Evolutionary conservation across 495 filamentous ascomycete species (phyloP).

Genomic region (Penicillium argentinense): DNA sequence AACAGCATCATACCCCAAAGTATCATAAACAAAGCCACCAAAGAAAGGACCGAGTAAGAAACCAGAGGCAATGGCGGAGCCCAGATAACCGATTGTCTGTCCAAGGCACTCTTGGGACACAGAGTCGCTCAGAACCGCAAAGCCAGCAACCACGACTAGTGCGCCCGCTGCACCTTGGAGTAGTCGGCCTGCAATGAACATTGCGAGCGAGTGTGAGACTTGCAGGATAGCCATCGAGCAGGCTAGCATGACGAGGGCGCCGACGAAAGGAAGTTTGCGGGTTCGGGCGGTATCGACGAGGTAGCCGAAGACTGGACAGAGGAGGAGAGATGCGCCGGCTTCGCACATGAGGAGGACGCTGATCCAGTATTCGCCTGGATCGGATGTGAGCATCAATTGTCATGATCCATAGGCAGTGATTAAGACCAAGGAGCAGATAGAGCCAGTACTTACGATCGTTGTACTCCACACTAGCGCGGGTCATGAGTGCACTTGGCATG

Average conservation of each 20-base stretch:
- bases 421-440: conserved; percentile 12
- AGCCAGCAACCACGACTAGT: conserved; percentile 62
- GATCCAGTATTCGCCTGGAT: conserved; percentile 34
- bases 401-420: not conserved
- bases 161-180: conserved; percentile 63
- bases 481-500: conserved; percentile 58
- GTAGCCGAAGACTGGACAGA: conserved; percentile 56
- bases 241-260: conserved; percentile 55
- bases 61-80: conserved; percentile 31
- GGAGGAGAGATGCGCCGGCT: conserved; percentile 56
- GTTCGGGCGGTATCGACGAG: conserved; percentile 52
- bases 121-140: conserved; percentile 60
- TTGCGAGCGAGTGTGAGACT: conserved; percentile 46
- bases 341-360: conserved; percentile 57
- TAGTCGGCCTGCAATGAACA: conserved; percentile 56
- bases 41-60: conserved; percentile 53
- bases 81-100: conserved; percentile 49
- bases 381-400: too few species aligned
- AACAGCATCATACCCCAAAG: conserved; percentile 58
- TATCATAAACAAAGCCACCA: conserved; percentile 61
- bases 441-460: conserved; percentile 53
- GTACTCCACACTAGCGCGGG: conserved; percentile 51
- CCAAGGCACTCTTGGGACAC: conserved; percentile 57
- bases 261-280: conserved; percentile 55
- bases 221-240: conserved; percentile 58